A percentile compares a stretch with the other conserved stretches of the same genome.
Evolutionary conservation across 2,329 filamentous ascomycete genomes (phyloP).

Genomic region (Daldinia sp.): DNA sequence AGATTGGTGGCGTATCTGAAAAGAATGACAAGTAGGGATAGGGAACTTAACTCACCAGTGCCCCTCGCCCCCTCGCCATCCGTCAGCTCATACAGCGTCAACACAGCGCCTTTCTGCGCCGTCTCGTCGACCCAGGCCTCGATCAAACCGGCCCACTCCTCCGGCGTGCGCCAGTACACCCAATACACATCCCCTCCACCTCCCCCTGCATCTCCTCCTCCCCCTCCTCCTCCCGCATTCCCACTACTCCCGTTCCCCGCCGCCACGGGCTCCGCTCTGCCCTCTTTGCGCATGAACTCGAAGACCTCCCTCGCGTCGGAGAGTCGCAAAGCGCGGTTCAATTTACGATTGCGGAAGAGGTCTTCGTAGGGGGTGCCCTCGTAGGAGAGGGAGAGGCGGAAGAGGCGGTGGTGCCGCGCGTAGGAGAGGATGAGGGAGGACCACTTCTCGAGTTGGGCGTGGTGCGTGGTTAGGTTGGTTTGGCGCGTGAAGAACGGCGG

Average conservation of each 20-base stretch:
- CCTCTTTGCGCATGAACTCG: constrained; percentile 69
- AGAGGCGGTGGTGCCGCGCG: constrained; percentile 82
- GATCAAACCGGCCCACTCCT: constrained; percentile 88
- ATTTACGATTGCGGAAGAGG: constrained; percentile 69
- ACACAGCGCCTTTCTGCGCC: constrained; percentile 86
- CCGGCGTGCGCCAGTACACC: constrained; percentile 86
- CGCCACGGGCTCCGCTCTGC: constrained; percentile 74
- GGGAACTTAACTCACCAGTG: constrained; percentile 64
- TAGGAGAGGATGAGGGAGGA: constrained; percentile 85
- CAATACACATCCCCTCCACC: constrained; percentile 66
- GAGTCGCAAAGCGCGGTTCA: constrained; percentile 64
- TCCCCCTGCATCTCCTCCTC: constrained; percentile 20
- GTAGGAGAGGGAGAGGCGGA: constrained; percentile 74
- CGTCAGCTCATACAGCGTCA: constrained; percentile 92
- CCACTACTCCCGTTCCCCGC: background rate
- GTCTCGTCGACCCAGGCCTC: constrained; percentile 88
- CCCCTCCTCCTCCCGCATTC: constrained; percentile 44
- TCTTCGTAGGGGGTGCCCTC: constrained; percentile 46
- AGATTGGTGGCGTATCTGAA: background rate
- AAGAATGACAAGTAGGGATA: background rate
- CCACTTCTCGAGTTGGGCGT: constrained; percentile 87
- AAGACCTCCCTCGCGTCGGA: constrained; percentile 69
- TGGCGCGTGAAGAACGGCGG: constrained; percentile 89
- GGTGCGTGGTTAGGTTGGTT: constrained; percentile 77
- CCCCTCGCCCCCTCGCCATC: constrained; percentile 84